Evolutionary conservation across 768 basidiomycete species (phyloP).

Genomic region (Pleurotus tuoliensis): DNA sequence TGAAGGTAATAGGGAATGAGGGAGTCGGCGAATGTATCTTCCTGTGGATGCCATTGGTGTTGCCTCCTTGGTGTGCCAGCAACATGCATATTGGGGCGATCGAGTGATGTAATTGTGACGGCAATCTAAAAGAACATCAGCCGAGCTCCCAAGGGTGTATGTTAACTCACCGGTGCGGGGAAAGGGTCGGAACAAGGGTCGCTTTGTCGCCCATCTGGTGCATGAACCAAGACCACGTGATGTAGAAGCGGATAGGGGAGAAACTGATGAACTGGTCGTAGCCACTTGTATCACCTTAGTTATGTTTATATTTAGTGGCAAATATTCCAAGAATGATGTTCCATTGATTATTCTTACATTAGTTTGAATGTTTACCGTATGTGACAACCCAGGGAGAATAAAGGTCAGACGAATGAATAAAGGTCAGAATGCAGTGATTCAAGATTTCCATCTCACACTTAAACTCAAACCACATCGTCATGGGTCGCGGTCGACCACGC

Average conservation of each 20-base stretch:
- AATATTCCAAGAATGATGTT: not conserved
- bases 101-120: no score
- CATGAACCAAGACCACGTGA: not conserved
- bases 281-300: not conserved
- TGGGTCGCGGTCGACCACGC: conserved; percentile 7
- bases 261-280: not conserved
- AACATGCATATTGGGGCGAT: no score
- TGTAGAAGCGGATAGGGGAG: not conserved
- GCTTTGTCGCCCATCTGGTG: not conserved
- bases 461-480: not conserved
- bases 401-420: not conserved
- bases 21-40: no score
- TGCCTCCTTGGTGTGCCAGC: no score
- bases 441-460: not conserved
- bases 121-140: no score
- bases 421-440: not conserved
- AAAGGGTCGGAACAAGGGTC: no score
- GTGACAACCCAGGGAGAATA: not conserved
- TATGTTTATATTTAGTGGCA: not conserved
- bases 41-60: no score
- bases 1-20: no score
- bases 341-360: not conserved
- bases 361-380: not conserved
- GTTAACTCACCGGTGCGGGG: no score
- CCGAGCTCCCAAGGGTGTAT: no score